Conservation (phyloP, 768 basidiomycete species). For the Exsudoporus frostii region DNA sequence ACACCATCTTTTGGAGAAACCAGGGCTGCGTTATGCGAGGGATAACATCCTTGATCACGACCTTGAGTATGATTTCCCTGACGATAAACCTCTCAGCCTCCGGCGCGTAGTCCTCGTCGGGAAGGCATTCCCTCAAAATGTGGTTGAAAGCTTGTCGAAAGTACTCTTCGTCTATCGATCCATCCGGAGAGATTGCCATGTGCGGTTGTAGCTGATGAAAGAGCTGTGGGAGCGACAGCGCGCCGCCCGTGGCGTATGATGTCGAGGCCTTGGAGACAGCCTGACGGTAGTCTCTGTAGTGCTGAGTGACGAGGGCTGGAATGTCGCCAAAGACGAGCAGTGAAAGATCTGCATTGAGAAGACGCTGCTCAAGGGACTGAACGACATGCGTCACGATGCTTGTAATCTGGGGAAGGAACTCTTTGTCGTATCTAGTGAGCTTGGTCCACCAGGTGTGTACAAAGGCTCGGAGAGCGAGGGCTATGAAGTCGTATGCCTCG, state of each 20-base stretch:
- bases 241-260: constrained; percentile 68
- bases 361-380: constrained; percentile 57
- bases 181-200: constrained; percentile 69
- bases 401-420: constrained; percentile 72
- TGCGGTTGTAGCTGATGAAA: constrained; percentile 86
- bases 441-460: constrained; percentile 87
- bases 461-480: constrained; percentile 73
- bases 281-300: constrained; percentile 75
- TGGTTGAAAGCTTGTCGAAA: constrained; percentile 77
- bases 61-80: constrained; percentile 79
- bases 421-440: constrained; percentile 78
- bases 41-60: constrained; percentile 64
- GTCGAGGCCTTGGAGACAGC: constrained; percentile 59
- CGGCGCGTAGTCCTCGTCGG: constrained; percentile 73
- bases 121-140: constrained; percentile 69
- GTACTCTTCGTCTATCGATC: constrained; percentile 69
- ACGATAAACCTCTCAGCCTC: constrained; percentile 73
- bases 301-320: constrained; percentile 67
- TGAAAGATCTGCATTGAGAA: constrained; percentile 53
- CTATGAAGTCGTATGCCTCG: constrained; percentile 66
- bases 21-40: constrained; percentile 81
- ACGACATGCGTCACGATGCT: constrained; percentile 55
- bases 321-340: constrained; percentile 59
- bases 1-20: constrained; percentile 75
- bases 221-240: constrained; percentile 57